Evolutionary conservation across 495 filamentous ascomycete genomes (phyloP).

Genomic region (Sordaria brevicollis): DNA sequence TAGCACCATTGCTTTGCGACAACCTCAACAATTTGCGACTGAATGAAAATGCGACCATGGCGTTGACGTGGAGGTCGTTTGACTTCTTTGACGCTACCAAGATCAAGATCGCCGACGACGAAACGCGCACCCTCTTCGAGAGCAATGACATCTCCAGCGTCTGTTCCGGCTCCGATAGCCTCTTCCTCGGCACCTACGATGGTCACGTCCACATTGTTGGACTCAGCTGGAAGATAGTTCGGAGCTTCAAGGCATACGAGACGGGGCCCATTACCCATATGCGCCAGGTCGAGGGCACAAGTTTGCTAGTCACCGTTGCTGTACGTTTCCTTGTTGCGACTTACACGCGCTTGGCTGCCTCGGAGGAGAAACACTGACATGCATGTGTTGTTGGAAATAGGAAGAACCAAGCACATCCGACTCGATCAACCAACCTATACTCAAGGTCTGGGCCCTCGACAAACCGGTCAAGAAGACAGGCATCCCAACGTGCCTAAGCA

Average conservation of each 20-base stretch:
- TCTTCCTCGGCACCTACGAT: constrained; percentile 80
- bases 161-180: constrained; percentile 77
- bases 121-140: constrained; percentile 37
- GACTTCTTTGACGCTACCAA: constrained; percentile 95
- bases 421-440: constrained; percentile 50
- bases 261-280: constrained; percentile 77
- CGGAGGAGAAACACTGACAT: constrained; percentile 3
- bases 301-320: constrained; percentile 75
- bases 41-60: constrained; percentile 24
- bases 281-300: constrained; percentile 83
- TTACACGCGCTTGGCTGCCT: not conserved
- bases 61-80: constrained; percentile 83
- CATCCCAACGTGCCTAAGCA: constrained; percentile 74
- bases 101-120: constrained; percentile 68
- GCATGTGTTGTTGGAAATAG: constrained; percentile 4
- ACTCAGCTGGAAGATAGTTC: constrained; percentile 72
- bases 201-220: constrained; percentile 81
- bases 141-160: constrained; percentile 45
- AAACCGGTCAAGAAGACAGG: constrained; percentile 92
- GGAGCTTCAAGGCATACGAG: constrained; percentile 80
- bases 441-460: constrained; percentile 96
- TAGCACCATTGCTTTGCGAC: not conserved
- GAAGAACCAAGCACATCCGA: constrained; percentile 63
- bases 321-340: constrained; percentile 17
- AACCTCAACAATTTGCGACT: not conserved